phyloP scores from a whole-genome alignment of 2,329 filamentous ascomycete species.

The Mycosphaerella arachidis region DNA sequence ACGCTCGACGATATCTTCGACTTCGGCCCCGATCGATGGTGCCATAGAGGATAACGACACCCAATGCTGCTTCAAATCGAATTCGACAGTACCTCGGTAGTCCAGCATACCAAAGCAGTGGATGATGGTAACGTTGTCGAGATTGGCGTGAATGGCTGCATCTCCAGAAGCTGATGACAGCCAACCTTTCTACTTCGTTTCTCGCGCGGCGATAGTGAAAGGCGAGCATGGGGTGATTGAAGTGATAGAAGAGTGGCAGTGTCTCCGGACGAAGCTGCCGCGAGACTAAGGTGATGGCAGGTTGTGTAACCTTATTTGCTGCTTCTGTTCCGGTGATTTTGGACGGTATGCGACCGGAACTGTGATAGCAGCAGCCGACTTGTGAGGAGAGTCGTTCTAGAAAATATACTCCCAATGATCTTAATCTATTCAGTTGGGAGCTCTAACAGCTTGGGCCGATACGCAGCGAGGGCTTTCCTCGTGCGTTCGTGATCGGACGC shows the following conservation, averaged over 20 bases:
- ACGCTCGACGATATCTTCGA: too few species aligned
- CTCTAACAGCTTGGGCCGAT: background rate
- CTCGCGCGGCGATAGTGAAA: conserved; percentile 12
- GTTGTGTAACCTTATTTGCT: conserved; percentile 2
- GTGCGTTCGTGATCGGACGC: too few species aligned
- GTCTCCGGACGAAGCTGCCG: conserved; percentile 11
- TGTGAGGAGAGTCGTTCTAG: background rate
- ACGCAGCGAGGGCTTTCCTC: too few species aligned
- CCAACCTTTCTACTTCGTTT: conserved; percentile 8
- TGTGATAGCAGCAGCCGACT: background rate
- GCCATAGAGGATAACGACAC: too few species aligned
- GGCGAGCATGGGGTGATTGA: conserved; percentile 12
- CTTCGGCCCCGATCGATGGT: too few species aligned
- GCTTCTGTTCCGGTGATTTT: conserved; percentile 5
- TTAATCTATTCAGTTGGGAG: background rate
- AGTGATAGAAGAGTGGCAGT: conserved; percentile 13
- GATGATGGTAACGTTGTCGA: conserved; percentile 10
- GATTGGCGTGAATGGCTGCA: conserved; percentile 2
- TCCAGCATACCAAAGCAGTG: conserved; percentile 16
- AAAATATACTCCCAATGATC: background rate
- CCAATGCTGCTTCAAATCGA: conserved; percentile 2
- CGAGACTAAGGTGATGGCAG: conserved; percentile 8
- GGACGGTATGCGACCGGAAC: background rate
- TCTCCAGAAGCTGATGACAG: conserved; percentile 2
- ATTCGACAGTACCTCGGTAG: conserved; percentile 12